These are phyloP conservation scores for Babesia ovis DNA, from an alignment of 169 alveolate species.

Conservation along the genomic window DNA sequence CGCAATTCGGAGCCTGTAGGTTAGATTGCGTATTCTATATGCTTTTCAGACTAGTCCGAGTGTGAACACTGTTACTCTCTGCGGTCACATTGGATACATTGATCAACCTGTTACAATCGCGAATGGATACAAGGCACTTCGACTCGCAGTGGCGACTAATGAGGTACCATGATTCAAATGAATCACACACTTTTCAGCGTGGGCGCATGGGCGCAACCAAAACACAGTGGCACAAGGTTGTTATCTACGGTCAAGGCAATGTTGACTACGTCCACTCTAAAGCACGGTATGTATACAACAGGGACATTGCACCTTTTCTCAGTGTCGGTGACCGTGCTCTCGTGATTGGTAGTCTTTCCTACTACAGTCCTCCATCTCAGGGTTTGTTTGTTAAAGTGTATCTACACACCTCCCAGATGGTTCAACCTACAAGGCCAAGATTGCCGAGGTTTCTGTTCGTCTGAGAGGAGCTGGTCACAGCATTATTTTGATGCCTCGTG, in stretches of 20 bases:
- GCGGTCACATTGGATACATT: constrained; percentile 59
- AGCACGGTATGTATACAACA: constrained; percentile 47
- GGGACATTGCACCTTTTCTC: not conserved
- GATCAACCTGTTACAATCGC: constrained; percentile 33
- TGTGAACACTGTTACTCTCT: constrained; percentile 53
- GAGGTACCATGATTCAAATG: constrained; percentile 5
- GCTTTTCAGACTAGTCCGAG: constrained; percentile 11
- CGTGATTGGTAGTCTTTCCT: constrained; percentile 47
- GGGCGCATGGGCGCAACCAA: constrained; percentile 27
- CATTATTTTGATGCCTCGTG: constrained; percentile 30
- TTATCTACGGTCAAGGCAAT: constrained; percentile 56
- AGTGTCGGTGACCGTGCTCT: constrained; percentile 68
- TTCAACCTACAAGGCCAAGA: constrained; percentile 12
- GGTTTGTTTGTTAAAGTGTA: not conserved
- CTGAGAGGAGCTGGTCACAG: constrained; percentile 24
- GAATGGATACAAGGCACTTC: constrained; percentile 32
- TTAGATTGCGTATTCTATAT: not conserved
- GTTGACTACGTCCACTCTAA: constrained; percentile 54
- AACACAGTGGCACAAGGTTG: constrained; percentile 68
- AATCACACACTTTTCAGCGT: constrained; percentile 27
- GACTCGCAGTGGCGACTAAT: constrained; percentile 46
- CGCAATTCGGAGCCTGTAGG: constrained; percentile 13
- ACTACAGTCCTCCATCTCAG: constrained; percentile 28
- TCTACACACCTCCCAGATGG: constrained; percentile 6
- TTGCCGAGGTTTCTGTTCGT: constrained; percentile 27